phyloP scores from a whole-genome alignment of 2,329 filamentous ascomycete genomes.

The Fusarium sp. region DNA sequence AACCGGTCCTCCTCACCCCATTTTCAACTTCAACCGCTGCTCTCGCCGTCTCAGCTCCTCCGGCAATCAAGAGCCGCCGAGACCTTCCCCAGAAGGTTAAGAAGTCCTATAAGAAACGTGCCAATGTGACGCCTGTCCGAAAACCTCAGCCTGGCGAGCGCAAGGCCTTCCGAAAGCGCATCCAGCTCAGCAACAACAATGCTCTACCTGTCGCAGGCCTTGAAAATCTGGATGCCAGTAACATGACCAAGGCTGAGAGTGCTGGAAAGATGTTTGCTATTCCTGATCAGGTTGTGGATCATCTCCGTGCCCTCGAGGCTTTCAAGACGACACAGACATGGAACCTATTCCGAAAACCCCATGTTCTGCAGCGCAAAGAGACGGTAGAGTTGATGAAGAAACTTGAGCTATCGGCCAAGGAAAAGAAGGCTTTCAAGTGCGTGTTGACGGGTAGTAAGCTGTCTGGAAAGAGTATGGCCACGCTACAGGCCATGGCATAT shows the following conservation, averaged over 20 bases:
- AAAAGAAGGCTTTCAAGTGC: slow-evolving; percentile 66
- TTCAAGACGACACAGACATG: slow-evolving; percentile 93
- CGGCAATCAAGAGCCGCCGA: slow-evolving; percentile 48
- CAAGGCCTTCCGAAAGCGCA: slow-evolving; percentile 85
- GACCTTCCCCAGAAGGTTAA: slow-evolving; percentile 52
- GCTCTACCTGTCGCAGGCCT: slow-evolving; percentile 80
- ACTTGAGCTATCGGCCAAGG: slow-evolving; percentile 64
- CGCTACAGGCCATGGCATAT: slow-evolving; percentile 85
- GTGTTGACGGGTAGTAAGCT: slow-evolving; percentile 78
- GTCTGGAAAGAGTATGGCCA: slow-evolving; percentile 86
- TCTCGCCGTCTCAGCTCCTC: slow-evolving; percentile 42
- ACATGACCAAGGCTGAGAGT: slow-evolving; percentile 62
- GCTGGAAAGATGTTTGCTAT: slow-evolving; percentile 75
- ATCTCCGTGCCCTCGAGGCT: slow-evolving; percentile 82
- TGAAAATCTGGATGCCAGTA: slow-evolving; percentile 64
- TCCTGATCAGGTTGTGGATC: slow-evolving; percentile 76
- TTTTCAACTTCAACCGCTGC: slow-evolving; percentile 51
- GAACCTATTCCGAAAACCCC: slow-evolving; percentile 84
- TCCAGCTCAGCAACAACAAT: slow-evolving; percentile 94
- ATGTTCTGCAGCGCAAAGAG: slow-evolving; percentile 80
- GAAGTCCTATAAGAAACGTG: slow-evolving; percentile 63
- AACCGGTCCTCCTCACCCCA: slow-evolving; percentile 48
- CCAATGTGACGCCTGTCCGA: slow-evolving; percentile 55
- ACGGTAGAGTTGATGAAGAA: slow-evolving; percentile 74
- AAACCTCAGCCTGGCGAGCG: slow-evolving; percentile 80